These are phyloP conservation scores for Paramecium primaurelia DNA, from an alignment of 73 alveolate genomes.

Conservation along the genomic window DNA sequence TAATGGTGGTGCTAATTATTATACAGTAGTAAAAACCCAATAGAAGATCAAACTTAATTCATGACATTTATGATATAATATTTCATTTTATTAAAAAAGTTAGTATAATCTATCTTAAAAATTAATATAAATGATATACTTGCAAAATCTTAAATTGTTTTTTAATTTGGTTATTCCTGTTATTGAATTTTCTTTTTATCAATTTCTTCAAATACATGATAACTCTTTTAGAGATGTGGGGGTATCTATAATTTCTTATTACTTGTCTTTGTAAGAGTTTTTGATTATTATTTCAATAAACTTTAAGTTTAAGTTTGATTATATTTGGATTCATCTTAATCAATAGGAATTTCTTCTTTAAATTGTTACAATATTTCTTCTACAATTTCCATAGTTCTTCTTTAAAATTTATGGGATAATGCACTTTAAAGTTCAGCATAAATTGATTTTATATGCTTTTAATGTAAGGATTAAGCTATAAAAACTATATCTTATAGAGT, in stretches of 20 bases:
- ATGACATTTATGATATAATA: constrained; percentile 31
- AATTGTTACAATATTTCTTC: neutral
- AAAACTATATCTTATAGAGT: neutral
- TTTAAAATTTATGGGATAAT: neutral
- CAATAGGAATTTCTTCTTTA: constrained; percentile 37
- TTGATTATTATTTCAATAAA: neutral
- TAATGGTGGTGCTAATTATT: constrained; percentile 55
- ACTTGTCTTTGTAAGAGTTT: neutral
- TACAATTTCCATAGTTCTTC: neutral
- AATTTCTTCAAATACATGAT: neutral
- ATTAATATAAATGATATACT: neutral
- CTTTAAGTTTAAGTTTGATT: neutral
- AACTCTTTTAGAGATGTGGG: neutral
- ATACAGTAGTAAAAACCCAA: constrained; percentile 55
- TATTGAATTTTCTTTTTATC: neutral
- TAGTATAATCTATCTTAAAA: neutral
- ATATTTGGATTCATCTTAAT: neutral
- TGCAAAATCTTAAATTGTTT: neutral
- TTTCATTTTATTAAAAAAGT: neutral
- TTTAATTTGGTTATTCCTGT: neutral
- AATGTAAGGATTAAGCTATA: neutral
- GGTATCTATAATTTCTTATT: neutral
- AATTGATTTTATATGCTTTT: constrained; percentile 12
- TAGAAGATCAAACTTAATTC: constrained; percentile 20
- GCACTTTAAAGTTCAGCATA: constrained; percentile 38